Percentiles rank a stretch among this genome's conserved stretches.
phyloP scores from a whole-genome alignment of 208 protist species.

The Polymyxa betae region DNA sequence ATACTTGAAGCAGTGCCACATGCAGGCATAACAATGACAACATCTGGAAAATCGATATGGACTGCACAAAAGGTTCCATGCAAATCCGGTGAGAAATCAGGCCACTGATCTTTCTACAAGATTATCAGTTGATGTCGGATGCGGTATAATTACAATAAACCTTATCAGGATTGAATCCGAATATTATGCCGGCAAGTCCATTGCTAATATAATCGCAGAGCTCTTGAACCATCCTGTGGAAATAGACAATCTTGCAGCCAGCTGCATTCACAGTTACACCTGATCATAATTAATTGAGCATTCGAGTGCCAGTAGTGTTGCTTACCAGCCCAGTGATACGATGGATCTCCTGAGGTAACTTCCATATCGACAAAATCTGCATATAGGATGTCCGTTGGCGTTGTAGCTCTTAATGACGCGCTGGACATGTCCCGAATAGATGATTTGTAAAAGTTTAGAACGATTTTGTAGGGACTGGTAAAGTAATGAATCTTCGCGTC shows the following conservation, averaged over 20 bases:
- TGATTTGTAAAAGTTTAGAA: neutral
- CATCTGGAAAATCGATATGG: neutral
- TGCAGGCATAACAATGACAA: neutral
- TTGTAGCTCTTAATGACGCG: neutral
- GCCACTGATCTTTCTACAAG: constrained; percentile 40
- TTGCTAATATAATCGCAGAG: constrained; percentile 26
- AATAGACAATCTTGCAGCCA: neutral
- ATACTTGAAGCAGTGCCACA: neutral
- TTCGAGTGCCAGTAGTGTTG: neutral
- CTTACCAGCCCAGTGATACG: neutral
- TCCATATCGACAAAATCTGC: neutral
- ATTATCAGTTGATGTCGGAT: neutral
- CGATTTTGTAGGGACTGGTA: neutral
- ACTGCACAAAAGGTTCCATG: neutral
- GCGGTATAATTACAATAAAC: neutral
- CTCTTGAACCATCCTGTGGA: neutral
- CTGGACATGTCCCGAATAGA: neutral
- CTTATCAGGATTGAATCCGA: constrained; percentile 35
- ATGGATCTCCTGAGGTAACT: neutral
- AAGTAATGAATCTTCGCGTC: neutral
- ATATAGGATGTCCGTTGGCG: neutral
- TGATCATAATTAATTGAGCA: neutral
- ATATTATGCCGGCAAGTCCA: constrained; percentile 5
- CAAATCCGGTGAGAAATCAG: neutral
- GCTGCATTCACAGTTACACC: neutral